Base-by-base conservation (phyloP, 805 yeast species). In the Clavispora phyllophila region DNA sequence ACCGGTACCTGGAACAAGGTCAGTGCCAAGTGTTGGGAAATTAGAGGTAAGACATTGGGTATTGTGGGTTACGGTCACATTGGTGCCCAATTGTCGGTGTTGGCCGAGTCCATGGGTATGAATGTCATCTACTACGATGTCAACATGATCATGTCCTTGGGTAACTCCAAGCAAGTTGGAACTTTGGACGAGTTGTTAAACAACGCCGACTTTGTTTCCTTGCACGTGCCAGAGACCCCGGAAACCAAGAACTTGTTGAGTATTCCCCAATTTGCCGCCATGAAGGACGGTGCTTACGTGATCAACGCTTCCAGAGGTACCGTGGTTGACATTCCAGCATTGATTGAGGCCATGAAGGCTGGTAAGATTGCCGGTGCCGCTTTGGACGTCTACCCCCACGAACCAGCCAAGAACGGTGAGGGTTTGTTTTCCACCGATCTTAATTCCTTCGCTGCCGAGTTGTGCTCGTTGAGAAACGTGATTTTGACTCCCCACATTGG, bases 21-120 rank as follows among this genome's bases (percentile, higher is more conserved):
- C 56, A 75, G 86, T 58, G 76, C 87, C 53, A 89, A 79, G 67
- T 93, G 99, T 73, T 93, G 98, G 98, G 99, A 93, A 72, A 90
- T 93, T 55, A 86, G 99, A 73, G 99, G 99, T 54, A 93, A 93
- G 70, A 91, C 99, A 38, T 76, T 93, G 57, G 99, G 99, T 48
- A 93, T 93, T 59, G 76, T 93, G 31, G 99, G 99, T 55, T 93
- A 93, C 61, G 99, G 99, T 57, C 99, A 93, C 68, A 93, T 93
- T 71, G 99, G 99, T 57, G 73, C 98, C 39, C 99, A 93, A 72
- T 81, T 93, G 63, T 86, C 96, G 8, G 99, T 93, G 9, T 73
- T 93, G 56, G 98, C 99, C 39, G 99, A 93, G 75, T 80, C 97
- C 36, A 81, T 93, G 82, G 99, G 99, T 70, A 84, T 93, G 96